phyloP scores from a whole-genome alignment of 2,329 filamentous ascomycete genomes.

The Fusarium multiceps region DNA sequence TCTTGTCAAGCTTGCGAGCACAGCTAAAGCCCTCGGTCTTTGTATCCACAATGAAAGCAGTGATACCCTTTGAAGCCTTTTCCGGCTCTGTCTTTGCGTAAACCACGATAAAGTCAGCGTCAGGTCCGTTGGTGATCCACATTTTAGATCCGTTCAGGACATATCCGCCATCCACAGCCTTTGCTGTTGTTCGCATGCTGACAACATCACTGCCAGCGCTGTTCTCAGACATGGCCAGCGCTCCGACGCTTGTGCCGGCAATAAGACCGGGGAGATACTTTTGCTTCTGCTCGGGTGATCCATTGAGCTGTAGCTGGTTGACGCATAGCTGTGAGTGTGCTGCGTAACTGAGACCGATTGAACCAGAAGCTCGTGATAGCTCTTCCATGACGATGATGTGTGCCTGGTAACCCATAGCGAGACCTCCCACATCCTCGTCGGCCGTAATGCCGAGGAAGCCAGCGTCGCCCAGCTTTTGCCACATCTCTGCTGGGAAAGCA shows the following conservation, averaged over 20 bases:
- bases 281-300: constrained; percentile 79
- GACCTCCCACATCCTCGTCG: constrained; percentile 88
- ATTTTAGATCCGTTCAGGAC: constrained; percentile 92
- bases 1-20: constrained; percentile 92
- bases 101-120: constrained; percentile 93
- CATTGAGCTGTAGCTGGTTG: constrained; percentile 95
- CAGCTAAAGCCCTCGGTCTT: constrained; percentile 81
- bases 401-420: constrained; percentile 95
- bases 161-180: constrained; percentile 84
- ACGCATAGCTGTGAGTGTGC: constrained; percentile 97
- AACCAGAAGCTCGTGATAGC: constrained; percentile 84
- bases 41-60: constrained; percentile 88
- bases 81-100: constrained; percentile 93
- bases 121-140: constrained; percentile 99
- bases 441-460: constrained; percentile 94
- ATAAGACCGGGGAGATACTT: constrained; percentile 84
- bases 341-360: constrained; percentile 90
- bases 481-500: constrained; percentile 90
- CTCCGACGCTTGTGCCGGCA: constrained; percentile 83
- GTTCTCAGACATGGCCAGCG: constrained; percentile 94
- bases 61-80: constrained; percentile 88
- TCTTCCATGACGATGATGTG: constrained; percentile 97
- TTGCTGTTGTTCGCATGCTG: constrained; percentile 90
- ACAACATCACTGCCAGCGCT: constrained; percentile 94
- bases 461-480: constrained; percentile 91